Percentiles rank a stretch among this genome's conserved stretches.
Evolutionary conservation across 148 eudicot genomes (phyloP).

Genomic region (Chenopodium quinoa): DNA sequence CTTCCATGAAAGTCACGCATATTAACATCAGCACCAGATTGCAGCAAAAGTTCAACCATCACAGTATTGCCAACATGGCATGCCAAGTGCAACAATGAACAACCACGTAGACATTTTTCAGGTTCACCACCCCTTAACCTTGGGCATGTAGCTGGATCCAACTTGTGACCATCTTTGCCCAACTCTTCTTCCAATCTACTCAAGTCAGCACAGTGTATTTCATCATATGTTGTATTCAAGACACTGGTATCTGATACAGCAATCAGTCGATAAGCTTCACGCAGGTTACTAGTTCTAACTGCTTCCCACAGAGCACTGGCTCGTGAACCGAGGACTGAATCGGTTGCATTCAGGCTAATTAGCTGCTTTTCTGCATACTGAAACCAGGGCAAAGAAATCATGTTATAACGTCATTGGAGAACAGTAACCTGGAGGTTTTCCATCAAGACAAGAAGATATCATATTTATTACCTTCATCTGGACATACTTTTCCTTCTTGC

Average conservation of each 20-base stretch:
- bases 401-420: background rate
- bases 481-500: constrained; percentile 72
- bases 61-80: constrained; percentile 61
- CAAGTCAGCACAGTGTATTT: constrained; percentile 34
- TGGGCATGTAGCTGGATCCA: constrained; percentile 60
- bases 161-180: constrained; percentile 33
- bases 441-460: background rate
- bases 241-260: constrained; percentile 56
- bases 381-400: constrained; percentile 14
- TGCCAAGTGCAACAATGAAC: constrained; percentile 85
- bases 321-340: constrained; percentile 32
- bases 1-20: constrained; percentile 80
- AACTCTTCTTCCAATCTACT: constrained; percentile 31
- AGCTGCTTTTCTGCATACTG: constrained; percentile 76
- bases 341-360: constrained; percentile 40
- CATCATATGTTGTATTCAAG: constrained; percentile 66
- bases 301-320: constrained; percentile 84
- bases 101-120: constrained; percentile 63
- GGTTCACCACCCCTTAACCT: constrained; percentile 43
- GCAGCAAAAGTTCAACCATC: constrained; percentile 86
- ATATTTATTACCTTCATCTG: constrained; percentile 65
- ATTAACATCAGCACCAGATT: constrained; percentile 82
- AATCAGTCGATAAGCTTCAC: constrained; percentile 68
- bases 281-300: constrained; percentile 58
- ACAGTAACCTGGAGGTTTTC: background rate